Percentiles rank a stretch among this genome's conserved stretches.
Conservation (phyloP, 306 rosid species). For the Medicago ruthenica region DNA sequence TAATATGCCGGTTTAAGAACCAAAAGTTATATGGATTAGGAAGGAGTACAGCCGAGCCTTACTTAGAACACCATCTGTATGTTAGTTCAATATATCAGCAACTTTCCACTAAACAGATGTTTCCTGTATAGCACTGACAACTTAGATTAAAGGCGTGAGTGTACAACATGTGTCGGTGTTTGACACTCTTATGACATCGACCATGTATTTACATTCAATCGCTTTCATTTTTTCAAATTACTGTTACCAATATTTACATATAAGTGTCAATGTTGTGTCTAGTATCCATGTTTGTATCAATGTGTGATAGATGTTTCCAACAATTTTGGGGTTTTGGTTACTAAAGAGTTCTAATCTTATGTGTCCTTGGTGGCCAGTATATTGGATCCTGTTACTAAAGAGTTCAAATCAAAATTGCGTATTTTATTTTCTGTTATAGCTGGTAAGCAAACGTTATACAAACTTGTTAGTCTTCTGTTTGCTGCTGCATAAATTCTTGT, state of each 20-base stretch:
- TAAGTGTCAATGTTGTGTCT: not conserved
- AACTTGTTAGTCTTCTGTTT: not conserved
- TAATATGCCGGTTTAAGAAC: not conserved
- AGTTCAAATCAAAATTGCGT: no score
- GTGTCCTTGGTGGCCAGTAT: not conserved
- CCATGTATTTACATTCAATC: not conserved
- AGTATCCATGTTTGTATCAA: not conserved
- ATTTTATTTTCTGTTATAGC: no score
- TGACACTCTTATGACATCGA: not conserved
- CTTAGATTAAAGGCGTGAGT: not conserved
- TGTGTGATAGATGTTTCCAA: not conserved
- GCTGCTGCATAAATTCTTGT: no score
- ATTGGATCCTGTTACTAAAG: not conserved
- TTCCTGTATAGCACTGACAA: not conserved
- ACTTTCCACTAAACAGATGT: not conserved
- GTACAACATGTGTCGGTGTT: no score
- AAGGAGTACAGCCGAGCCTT: not conserved
- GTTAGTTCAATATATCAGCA: not conserved
- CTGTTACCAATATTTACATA: no score
- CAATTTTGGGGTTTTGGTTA: not conserved
- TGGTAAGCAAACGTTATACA: not conserved
- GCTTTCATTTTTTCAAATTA: no score
- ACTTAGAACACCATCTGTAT: not conserved
- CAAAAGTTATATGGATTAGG: not conserved
- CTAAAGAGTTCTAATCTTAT: not conserved